Evolutionary conservation across 495 filamentous ascomycete species (phyloP).

Genomic region (Xylona heveae): DNA sequence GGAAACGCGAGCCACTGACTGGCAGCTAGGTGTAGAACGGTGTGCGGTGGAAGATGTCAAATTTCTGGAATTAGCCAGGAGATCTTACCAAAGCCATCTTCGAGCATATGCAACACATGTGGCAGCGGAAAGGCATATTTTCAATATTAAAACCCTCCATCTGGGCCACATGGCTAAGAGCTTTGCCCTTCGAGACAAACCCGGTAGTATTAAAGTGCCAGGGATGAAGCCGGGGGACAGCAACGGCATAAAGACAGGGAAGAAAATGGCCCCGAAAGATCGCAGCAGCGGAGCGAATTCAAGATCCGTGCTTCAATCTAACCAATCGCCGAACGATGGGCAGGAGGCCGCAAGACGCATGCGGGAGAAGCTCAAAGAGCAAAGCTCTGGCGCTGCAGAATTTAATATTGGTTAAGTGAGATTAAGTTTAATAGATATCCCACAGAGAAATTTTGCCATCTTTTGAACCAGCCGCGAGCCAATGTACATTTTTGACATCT

Average conservation of each 20-base stretch:
- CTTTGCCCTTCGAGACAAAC: conserved; percentile 73
- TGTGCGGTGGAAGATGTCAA: conserved; percentile 40
- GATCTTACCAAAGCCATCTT: conserved; percentile 78
- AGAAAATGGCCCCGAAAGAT: conserved; percentile 9
- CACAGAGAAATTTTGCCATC: conserved; percentile 93
- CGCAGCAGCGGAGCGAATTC: conserved; percentile 11
- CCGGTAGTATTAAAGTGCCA: conserved; percentile 63
- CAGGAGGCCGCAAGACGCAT: conserved; percentile 52
- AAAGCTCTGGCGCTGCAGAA: conserved; percentile 55
- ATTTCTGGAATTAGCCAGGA: conserved; percentile 48
- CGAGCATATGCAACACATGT: conserved; percentile 91
- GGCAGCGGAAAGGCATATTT: conserved; percentile 55
- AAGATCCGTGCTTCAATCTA: conserved; percentile 18
- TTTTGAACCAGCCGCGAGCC: conserved; percentile 80
- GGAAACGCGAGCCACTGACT: conserved; percentile 53
- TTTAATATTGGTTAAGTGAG: conserved; percentile 62
- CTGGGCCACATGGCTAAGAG: conserved; percentile 86
- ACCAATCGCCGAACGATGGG: conserved; percentile 20
- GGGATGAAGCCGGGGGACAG: conserved; percentile 21
- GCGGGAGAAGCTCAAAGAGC: conserved; percentile 58
- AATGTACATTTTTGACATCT: conserved; percentile 30
- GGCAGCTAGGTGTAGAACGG: conserved; percentile 51
- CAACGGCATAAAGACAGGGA: conserved; percentile 16
- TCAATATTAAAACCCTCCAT: conserved; percentile 76
- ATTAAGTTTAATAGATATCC: conserved; percentile 57